Base-by-base conservation (phyloP, 2,329 filamentous ascomycete species). In the Cercospora sojina region DNA sequence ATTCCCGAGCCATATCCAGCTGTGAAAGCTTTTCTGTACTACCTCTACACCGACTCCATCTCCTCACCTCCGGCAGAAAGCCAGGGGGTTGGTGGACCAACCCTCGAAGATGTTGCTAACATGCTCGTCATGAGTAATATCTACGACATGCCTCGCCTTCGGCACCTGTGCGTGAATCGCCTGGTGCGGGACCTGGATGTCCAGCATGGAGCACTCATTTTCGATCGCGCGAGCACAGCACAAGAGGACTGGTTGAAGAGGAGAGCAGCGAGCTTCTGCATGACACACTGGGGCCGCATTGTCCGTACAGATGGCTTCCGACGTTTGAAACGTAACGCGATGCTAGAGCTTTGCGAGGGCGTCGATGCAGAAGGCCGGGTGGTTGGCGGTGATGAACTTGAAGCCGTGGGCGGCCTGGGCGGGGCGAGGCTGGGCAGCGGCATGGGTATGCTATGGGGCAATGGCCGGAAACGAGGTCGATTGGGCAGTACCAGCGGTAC, bases 91-190 rank as follows among this genome's bases (percentile, higher is more conserved):
- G 63, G 49, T 68, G 87, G 86, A 56, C 83, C 86, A 0, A 83
- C 80, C 8, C 86, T 97, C 20, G 87, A 89, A 31, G 93, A 97
- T 72, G 93, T 98, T 13, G 94, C 95, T 0, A 94, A 95, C 8
- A 88, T 99, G 79, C 85, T 99, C 3, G 94, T 99, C 70, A 96
- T 99, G 91, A 93, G 93, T 51, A 97, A 98, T 78, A 91, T 98
- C 56, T 99, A 99, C 81, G 94, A 97, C 76, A 96, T 99, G 82
- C 93, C 93, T 1, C 92, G 95, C 72, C 87, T 99, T 25, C 91
- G 94, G 20, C 86, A 97, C 7, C 85, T 98, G 1, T 97, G 94
- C 77, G 91, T 98, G 63, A 94, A 97, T 76, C 88, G 95, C 8
- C 85, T 99, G 3, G 90, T 91, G 64, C 91, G 92, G 68, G 95